Percentiles rank a stretch among this genome's conserved stretches.
These are phyloP conservation scores for Gracilaria gracilis DNA, from an alignment of 23 red algal species.

Conservation along the genomic window DNA sequence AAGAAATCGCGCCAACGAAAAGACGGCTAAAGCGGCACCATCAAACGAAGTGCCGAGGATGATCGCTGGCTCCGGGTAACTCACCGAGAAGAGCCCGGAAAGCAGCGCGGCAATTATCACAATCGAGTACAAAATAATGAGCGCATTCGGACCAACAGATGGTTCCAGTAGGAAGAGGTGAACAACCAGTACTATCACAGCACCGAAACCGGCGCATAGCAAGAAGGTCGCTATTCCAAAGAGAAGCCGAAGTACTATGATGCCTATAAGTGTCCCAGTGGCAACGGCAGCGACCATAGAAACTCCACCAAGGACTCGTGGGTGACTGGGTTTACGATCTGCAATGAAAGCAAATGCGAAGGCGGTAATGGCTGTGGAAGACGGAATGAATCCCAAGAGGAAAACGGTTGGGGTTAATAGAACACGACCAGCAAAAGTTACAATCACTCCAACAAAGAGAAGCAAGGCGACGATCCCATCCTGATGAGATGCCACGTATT, in stretches of 20 bases:
- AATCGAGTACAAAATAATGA: slow-evolving; percentile 49
- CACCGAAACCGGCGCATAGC: slow-evolving; percentile 53
- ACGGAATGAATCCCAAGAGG: slow-evolving; percentile 59
- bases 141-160: slow-evolving; percentile 21
- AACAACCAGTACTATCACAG: slow-evolving; percentile 53
- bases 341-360: slow-evolving; percentile 44
- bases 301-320: slow-evolving; percentile 34
- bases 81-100: slow-evolving; percentile 51
- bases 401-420: slow-evolving; percentile 69
- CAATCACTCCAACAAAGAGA: slow-evolving; percentile 51
- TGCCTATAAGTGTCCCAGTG: slow-evolving; percentile 52
- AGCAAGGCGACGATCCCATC: slow-evolving; percentile 59
- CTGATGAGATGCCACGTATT: slow-evolving; percentile 48
- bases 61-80: slow-evolving; percentile 50
- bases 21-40: slow-evolving; percentile 64
- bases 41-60: slow-evolving; percentile 68
- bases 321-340: slow-evolving; percentile 23
- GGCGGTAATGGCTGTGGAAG: slow-evolving; percentile 35
- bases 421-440: slow-evolving; percentile 62
- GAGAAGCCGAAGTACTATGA: slow-evolving; percentile 57
- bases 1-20: slow-evolving; percentile 60
- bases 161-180: slow-evolving; percentile 69
- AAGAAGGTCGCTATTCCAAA: slow-evolving; percentile 67
- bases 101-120: slow-evolving; percentile 40
- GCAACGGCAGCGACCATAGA: slow-evolving; percentile 17